Evolutionary conservation across 2,329 filamentous ascomycete genomes (phyloP), one percentile per base, ranked within the genome.

Genomic region (Cercospora zeina): DNA sequence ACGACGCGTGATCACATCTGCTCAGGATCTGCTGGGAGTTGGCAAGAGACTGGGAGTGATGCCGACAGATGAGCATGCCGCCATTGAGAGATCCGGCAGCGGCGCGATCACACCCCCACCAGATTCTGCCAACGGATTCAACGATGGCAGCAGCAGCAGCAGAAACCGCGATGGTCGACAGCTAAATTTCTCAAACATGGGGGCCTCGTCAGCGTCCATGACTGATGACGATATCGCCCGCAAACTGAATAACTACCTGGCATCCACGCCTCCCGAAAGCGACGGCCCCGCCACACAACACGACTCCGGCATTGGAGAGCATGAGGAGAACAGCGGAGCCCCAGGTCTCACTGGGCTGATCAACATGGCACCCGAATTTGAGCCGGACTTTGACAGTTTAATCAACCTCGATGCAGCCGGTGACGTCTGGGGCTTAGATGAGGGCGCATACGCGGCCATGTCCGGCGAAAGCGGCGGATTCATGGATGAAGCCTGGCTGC

Each of bases 241-340:
- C 27, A 75, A 78, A 33, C 73, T 82, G 24, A 79, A 80, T 69
- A 77, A 76, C 1, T 82, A 80, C 75, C 77, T 82, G n/a, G 79
- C 79, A 10, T 78, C 77, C 37, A 81, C 80, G 1, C 80, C 80
- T 3, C 80, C 80, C 2, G 77, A 79, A 31, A 79, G 73, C 4
- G 73, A 74, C 13, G 62, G 69, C 31, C 34, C 33, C 27, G 27
- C 36, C 21, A 64, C 67, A 14, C 64, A 64, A 54, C 61, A 68
- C 51, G 36, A 61, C 57, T 56, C 50, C 11, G 50, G 39, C 16
- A 55, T 39, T 13, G 37, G 61, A 11, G 55, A 55, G 24, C 34
- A 45, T 11, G 63, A 61, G 9, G n/a, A 54, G 14, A 42, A 27
- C 13, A 54, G 37, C 4, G 42, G 24, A 21, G 45, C 42, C n/a